Evolutionary conservation across 768 basidiomycete genomes (phyloP), one percentile per base, ranked within the genome.

Genomic region (Kwoniella pini): DNA sequence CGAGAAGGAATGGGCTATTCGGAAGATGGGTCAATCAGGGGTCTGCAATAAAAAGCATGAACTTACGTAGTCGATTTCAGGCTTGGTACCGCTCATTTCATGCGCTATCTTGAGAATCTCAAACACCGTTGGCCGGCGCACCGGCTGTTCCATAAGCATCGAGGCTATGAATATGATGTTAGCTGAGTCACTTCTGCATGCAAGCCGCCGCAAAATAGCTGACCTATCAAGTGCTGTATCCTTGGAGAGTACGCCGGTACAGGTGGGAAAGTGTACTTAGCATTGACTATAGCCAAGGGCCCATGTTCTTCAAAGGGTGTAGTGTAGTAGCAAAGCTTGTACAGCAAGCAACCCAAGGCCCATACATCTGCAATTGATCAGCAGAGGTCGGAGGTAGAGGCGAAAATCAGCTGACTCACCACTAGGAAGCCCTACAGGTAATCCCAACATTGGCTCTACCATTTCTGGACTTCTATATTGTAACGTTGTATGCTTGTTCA

Each of bases 391-490:
- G 7, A 7, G 33, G 7, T 36, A 15, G 33, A 36, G 33, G 15
- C 33, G 15, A 7, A 21, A 27, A n/a, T n/a, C 17, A 6, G 40
- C 13, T 30, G 13, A 39, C 70, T 57, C 59, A 78, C 77, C 77
- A 60, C 74, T 72, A 21, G 77, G 77, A 28, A 78, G 51, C 15
- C 77, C 77, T 0, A 78, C 77, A 2, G 77, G 67, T 46, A 71
- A 57, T 9, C 77, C 77, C 15, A 78, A 44, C 62, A 78, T 67
- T 15, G 77, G 77, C 48, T 99, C 95, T 15, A 98, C 88, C 91
- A 99, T 96, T 80, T 99, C 96, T 1, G 96, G 95, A n/a, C 95
- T 91, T 43, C 96, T 83, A 75, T 99, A 99, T 77, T 98, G 96
- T 63, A 98, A 82, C 3, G 96, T 99, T 2, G 96, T 99, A 72